phyloP scores from a whole-genome alignment of 768 basidiomycete genomes.

The Leccinum obscurum region DNA sequence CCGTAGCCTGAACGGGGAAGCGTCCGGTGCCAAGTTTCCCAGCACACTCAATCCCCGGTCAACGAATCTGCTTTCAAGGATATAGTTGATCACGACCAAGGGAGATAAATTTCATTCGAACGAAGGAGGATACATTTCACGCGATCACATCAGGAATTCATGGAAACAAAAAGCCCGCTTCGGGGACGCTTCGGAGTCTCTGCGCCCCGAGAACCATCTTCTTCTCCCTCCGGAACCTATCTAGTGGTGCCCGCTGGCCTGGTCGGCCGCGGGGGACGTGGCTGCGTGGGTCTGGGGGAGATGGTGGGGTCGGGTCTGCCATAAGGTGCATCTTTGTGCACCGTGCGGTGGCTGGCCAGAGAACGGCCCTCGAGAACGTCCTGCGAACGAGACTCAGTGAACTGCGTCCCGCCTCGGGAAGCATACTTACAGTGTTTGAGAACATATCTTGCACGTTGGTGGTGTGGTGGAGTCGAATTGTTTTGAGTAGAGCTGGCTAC shows the following conservation, averaged over 20 bases:
- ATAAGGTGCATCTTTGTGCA: neutral
- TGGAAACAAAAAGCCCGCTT: neutral
- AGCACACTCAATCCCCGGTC: neutral
- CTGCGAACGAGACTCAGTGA: constrained; percentile 12
- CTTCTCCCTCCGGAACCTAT: neutral
- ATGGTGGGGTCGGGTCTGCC: constrained; percentile 9
- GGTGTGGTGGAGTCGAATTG: neutral
- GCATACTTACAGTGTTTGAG: constrained; percentile 1
- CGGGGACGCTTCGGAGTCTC: neutral
- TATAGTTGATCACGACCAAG: neutral
- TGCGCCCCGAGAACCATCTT: neutral
- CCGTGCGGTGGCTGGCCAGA: neutral
- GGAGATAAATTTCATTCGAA: neutral
- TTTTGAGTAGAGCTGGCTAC: neutral
- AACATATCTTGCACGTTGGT: constrained; percentile 4
- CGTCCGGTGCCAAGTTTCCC: neutral
- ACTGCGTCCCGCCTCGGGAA: neutral
- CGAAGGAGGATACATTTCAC: neutral
- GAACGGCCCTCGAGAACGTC: neutral
- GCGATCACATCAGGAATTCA: neutral
- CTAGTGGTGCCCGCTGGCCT: neutral
- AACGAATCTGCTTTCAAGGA: neutral
- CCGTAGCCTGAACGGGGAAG: neutral
- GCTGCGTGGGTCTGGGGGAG: neutral
- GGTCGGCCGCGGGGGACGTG: constrained; percentile 8